Evolutionary conservation across 2,329 filamentous ascomycete species (phyloP).

Genomic region (Harringtonia lauricola): DNA sequence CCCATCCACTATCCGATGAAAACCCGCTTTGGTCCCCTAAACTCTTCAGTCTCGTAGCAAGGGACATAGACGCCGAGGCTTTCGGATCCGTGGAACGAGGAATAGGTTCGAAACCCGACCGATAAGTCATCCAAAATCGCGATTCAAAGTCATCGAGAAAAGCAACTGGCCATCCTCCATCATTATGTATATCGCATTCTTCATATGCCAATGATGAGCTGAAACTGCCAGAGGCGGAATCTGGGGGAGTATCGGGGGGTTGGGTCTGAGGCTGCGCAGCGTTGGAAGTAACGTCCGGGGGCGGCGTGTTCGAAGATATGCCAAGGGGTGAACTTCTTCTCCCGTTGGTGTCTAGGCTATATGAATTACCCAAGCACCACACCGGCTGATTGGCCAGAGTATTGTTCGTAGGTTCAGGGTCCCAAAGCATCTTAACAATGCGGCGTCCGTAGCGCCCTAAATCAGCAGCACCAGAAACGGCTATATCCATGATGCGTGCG

Average conservation of each 20-base stretch:
- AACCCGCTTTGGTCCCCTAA: constrained; percentile 73
- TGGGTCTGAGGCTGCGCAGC: constrained; percentile 8
- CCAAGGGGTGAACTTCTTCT: constrained; percentile 7
- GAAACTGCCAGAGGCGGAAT: constrained; percentile 39
- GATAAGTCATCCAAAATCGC: constrained; percentile 91
- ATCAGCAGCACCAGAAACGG: constrained; percentile 49
- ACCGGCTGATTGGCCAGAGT: constrained; percentile 54
- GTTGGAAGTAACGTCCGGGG: not conserved
- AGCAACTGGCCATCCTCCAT: constrained; percentile 64
- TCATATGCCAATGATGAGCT: constrained; percentile 40
- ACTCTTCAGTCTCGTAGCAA: constrained; percentile 74
- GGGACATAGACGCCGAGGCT: constrained; percentile 60
- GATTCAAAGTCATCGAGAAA: constrained; percentile 94
- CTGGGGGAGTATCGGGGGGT: constrained; percentile 31
- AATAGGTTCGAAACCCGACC: constrained; percentile 76
- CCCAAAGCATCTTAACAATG: constrained; percentile 86
- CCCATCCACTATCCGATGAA: constrained; percentile 91
- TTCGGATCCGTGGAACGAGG: constrained; percentile 65
- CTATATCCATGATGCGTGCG: constrained; percentile 25
- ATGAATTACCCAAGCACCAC: constrained; percentile 64
- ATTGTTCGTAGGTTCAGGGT: constrained; percentile 78
- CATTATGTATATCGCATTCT: constrained; percentile 23
- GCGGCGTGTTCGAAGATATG: constrained; percentile 4
- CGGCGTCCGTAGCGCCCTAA: constrained; percentile 65
- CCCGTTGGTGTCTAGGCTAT: constrained; percentile 27